Evolutionary conservation across 2,329 filamentous ascomycete genomes (phyloP).

Genomic region (Claviceps spartinae): DNA sequence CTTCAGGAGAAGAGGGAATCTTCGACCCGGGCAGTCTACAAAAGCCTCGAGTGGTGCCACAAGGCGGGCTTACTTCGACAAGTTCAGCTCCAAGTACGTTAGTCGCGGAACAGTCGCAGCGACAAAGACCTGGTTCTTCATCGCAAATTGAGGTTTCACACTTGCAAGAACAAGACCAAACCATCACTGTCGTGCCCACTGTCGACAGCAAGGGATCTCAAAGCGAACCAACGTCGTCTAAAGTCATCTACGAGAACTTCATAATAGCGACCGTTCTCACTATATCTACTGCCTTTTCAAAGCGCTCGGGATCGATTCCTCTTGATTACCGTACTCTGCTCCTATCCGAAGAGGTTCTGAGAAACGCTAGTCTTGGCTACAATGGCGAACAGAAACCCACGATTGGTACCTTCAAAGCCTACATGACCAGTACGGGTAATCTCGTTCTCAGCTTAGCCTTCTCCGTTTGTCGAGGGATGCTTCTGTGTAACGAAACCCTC

Average conservation of each 20-base stretch:
- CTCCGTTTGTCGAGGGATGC: conserved; percentile 32
- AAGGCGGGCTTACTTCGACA: conserved; percentile 29
- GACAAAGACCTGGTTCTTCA: conserved; percentile 9
- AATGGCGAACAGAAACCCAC: conserved; percentile 14
- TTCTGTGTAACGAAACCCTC: conserved; percentile 30
- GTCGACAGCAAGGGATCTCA: conserved; percentile 10
- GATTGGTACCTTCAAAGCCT: conserved; percentile 38
- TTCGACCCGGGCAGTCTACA: conserved; percentile 37
- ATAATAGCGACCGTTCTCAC: conserved; percentile 37
- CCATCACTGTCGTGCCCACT: conserved; percentile 15
- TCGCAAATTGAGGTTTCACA: conserved; percentile 3
- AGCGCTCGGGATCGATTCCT: conserved; percentile 33
- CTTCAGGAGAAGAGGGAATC: conserved; percentile 32
- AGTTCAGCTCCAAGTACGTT: conserved; percentile 31
- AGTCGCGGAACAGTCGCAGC: conserved; percentile 22
- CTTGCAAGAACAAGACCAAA: conserved; percentile 15
- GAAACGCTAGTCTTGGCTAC: conserved; percentile 9
- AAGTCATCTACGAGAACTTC: conserved; percentile 39
- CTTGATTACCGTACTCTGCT: conserved; percentile 40
- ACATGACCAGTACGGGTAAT: conserved; percentile 42
- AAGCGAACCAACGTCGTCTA: conserved; percentile 16
- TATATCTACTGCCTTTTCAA: conserved; percentile 36
- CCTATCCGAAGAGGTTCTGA: conserved; percentile 20
- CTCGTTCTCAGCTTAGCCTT: conserved; percentile 37
- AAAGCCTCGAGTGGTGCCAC: conserved; percentile 28